Evolutionary conservation across 495 filamentous ascomycete genomes (phyloP).

Genomic region (Gamarada debralockiae): DNA sequence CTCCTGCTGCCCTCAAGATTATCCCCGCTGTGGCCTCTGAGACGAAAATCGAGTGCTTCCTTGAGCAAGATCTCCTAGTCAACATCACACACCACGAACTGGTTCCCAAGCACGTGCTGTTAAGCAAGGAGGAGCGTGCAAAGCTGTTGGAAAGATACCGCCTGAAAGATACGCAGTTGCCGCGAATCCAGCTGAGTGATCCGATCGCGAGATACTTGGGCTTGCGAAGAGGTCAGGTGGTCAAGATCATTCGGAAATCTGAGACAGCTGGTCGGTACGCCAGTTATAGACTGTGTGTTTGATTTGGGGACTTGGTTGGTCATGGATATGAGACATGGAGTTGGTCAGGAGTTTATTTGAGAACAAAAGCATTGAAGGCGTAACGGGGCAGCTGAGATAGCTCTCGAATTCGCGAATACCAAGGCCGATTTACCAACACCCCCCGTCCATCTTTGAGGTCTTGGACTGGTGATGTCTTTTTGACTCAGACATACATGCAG

Average conservation of each 20-base stretch:
- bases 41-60: conserved; percentile 84
- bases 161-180: conserved; percentile 94
- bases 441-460: not conserved
- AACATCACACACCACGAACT: conserved; percentile 99
- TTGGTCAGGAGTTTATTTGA: conserved; percentile 10
- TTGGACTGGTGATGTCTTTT: too few relatives aligned
- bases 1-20: conserved; percentile 78
- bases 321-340: conserved; percentile 5
- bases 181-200: conserved; percentile 85
- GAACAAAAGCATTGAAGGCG: conserved; percentile 12
- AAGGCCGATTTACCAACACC: not conserved
- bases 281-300: conserved; percentile 60
- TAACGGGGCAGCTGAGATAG: not conserved
- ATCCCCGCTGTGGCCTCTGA: conserved; percentile 65
- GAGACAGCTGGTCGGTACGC: conserved; percentile 80
- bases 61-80: conserved; percentile 91
- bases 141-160: conserved; percentile 82
- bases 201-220: conserved; percentile 91
- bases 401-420: conserved; percentile 5
- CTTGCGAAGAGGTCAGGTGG: conserved; percentile 88
- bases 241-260: conserved; percentile 89
- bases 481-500: too few relatives aligned
- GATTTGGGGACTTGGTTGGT: conserved; percentile 10
- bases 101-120: conserved; percentile 87
- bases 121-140: conserved; percentile 85